These are phyloP conservation scores for Fusarium sarcochroum DNA, from an alignment of 2,329 filamentous ascomycete genomes.

Conservation along the genomic window DNA sequence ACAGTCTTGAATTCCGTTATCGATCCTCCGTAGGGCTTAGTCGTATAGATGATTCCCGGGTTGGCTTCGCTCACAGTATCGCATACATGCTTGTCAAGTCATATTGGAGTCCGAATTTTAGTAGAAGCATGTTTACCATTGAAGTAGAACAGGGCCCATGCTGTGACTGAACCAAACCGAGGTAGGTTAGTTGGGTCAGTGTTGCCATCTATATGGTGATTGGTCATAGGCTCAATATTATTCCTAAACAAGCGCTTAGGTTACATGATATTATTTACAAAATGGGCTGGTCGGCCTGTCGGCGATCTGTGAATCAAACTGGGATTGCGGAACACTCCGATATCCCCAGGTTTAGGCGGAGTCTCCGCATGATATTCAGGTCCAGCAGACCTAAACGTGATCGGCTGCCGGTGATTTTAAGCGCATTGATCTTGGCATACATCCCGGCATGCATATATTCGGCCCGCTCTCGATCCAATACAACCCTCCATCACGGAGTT, in stretches of 20 bases:
- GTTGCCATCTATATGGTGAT: neutral
- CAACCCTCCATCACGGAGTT: neutral
- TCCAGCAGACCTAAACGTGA: conserved; percentile 1
- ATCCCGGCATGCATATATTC: conserved; percentile 7
- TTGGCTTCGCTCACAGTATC: too few species aligned
- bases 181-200: too few species aligned
- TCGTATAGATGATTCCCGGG: too few species aligned
- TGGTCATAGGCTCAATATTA: neutral
- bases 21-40: too few species aligned
- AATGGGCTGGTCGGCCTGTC: neutral
- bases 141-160: too few species aligned
- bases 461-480: conserved; percentile 5
- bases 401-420: neutral
- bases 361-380: conserved; percentile 16
- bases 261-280: neutral
- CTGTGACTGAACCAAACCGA: too few species aligned
- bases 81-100: too few species aligned
- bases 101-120: too few species aligned
- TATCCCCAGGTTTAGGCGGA: conserved; percentile 10
- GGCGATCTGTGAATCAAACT: neutral
- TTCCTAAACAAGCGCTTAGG: neutral
- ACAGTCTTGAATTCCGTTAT: too few species aligned
- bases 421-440: conserved; percentile 2
- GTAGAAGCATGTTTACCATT: too few species aligned
- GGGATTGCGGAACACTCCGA: conserved; percentile 8